Percentiles rank a stretch among this genome's conserved stretches.
phyloP scores from a whole-genome alignment of 129 eudicot genomes.

The Cynara cardunculus region DNA sequence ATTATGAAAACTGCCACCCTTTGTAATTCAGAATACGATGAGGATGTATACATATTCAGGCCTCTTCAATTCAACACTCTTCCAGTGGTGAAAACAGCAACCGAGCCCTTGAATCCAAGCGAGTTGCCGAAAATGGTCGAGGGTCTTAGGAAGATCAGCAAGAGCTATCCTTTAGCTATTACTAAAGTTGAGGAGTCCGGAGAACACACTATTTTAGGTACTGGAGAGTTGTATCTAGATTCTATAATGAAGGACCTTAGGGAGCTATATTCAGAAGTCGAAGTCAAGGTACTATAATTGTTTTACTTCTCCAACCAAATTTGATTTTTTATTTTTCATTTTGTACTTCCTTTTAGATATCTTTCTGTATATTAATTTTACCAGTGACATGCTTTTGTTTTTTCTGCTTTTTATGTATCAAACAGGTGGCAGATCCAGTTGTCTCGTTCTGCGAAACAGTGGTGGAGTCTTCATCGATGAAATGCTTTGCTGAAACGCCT shows the following conservation, averaged over 20 bases:
- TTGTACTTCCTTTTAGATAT: not conserved
- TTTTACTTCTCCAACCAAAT: not conserved
- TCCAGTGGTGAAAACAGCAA: conserved; percentile 98
- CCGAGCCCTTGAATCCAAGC: conserved; percentile 97
- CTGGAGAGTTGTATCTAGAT: conserved; percentile 94
- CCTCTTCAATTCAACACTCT: conserved; percentile 95
- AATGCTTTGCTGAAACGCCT: conserved; percentile 99
- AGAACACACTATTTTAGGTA: conserved; percentile 97
- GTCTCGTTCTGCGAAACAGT: conserved; percentile 98
- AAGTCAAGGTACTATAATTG: conserved; percentile 67
- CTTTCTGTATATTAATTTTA: not conserved
- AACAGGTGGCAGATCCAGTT: conserved; percentile 96
- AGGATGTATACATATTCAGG: conserved; percentile 86
- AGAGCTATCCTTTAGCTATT: conserved; percentile 94
- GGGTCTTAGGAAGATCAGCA: conserved; percentile 95
- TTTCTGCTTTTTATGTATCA: not conserved
- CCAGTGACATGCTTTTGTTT: not conserved
- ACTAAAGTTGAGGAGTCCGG: conserved; percentile 99
- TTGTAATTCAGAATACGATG: conserved; percentile 66
- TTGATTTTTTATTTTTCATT: not conserved
- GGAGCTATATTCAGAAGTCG: conserved; percentile 98
- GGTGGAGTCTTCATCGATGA: conserved; percentile 97
- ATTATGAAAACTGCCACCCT: conserved; percentile 99
- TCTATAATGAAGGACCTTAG: conserved; percentile 98
- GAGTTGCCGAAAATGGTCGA: conserved; percentile 99